These are phyloP conservation scores for Hippophae gyantsensis DNA, from an alignment of 306 rosid genomes.

Conservation along the genomic window DNA sequence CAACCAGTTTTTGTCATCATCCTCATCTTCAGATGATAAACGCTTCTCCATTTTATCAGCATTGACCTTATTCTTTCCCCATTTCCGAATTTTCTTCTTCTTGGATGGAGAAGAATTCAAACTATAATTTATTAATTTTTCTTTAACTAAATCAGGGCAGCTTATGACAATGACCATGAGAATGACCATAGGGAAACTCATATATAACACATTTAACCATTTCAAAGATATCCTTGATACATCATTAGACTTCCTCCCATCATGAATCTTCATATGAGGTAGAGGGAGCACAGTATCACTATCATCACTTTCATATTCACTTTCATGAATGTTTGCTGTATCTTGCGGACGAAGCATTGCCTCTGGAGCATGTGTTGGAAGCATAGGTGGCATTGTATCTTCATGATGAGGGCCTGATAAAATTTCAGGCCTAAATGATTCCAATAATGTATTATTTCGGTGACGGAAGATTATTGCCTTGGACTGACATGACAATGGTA, in stretches of 20 bases:
- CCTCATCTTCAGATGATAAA: slow-evolving; percentile 20
- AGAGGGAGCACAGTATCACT: slow-evolving; percentile 13
- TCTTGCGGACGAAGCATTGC: slow-evolving; percentile 14
- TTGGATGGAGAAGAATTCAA: slow-evolving; percentile 31
- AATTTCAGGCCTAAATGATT: slow-evolving; percentile 24
- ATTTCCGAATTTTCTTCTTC: slow-evolving; percentile 39
- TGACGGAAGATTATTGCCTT: slow-evolving; percentile 35
- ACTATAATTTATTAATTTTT: slow-evolving; percentile 19
- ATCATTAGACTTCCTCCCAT: slow-evolving; percentile 1
- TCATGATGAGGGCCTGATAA: slow-evolving; percentile 7
- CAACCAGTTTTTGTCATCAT: slow-evolving; percentile 18
- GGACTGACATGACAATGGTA: slow-evolving; percentile 60
- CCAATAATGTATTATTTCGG: slow-evolving; percentile 27
- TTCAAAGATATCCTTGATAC: slow-evolving; percentile 6
- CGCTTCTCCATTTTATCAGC: slow-evolving; percentile 25
- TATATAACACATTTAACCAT: slow-evolving; percentile 21
- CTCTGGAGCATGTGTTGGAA: slow-evolving; percentile 20
- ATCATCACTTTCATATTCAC: slow-evolving; percentile 4
- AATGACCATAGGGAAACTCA: slow-evolving; percentile 17
- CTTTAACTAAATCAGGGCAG: slow-evolving; percentile 14
- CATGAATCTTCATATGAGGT: slow-evolving; percentile 17
- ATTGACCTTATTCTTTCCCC: slow-evolving; percentile 20
- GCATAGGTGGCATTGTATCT: slow-evolving; percentile 27
- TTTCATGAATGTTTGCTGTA: slow-evolving; percentile 9
- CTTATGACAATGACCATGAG: slow-evolving; percentile 21